These are phyloP conservation scores for Rhizophlyctis rosea DNA, from an alignment of 192 early-diverging fungal species.

Conservation along the genomic window DNA sequence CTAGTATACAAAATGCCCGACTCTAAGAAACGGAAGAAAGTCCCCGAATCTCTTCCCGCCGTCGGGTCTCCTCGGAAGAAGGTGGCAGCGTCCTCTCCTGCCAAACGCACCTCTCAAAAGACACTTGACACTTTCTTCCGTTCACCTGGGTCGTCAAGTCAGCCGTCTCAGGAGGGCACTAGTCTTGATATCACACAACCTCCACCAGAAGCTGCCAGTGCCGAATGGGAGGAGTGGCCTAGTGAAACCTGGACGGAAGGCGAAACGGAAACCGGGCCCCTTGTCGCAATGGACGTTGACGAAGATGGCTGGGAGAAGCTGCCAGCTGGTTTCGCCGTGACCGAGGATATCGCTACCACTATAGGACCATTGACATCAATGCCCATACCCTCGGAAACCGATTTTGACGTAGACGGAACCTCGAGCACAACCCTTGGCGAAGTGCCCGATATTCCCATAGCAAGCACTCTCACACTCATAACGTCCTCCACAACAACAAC, in stretches of 20 bases:
- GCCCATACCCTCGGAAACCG: background rate
- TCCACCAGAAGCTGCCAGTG: background rate
- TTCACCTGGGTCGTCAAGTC: background rate
- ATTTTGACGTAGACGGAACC: background rate
- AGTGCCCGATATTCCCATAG: background rate
- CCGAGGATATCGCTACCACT: background rate
- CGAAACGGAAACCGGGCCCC: background rate
- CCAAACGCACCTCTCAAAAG: background rate
- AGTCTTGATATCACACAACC: background rate
- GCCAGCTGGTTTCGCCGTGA: background rate
- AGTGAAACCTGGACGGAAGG: background rate
- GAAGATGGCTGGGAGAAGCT: background rate
- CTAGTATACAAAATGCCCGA: too few relatives aligned
- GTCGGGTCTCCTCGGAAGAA: background rate
- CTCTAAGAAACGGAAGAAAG: too few relatives aligned
- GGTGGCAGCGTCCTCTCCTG: background rate
- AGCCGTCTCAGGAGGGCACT: background rate
- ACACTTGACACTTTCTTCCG: background rate
- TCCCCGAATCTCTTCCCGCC: too few relatives aligned
- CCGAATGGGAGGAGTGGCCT: conserved; percentile 16
- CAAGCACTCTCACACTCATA: background rate
- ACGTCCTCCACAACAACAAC: background rate
- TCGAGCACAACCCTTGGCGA: background rate
- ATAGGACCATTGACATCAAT: too few relatives aligned
- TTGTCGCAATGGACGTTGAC: background rate